A percentile compares a stretch with the other conserved stretches of the same genome.
These are phyloP conservation scores for Eucalyptus paniculata DNA, from an alignment of 345 rosid genomes.

Conservation along the genomic window DNA sequence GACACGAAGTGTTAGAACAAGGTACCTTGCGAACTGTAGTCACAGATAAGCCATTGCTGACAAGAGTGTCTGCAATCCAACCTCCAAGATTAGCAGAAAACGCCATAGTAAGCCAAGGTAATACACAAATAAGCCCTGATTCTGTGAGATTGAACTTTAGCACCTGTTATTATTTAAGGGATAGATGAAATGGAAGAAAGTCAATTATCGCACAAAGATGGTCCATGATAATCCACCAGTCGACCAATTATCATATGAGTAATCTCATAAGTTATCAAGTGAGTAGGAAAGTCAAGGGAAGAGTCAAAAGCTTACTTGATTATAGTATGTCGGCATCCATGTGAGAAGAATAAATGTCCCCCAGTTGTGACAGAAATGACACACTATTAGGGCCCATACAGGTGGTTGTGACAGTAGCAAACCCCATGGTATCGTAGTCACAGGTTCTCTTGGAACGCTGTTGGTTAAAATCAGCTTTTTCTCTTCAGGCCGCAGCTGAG, in stretches of 20 bases:
- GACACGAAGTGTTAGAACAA: not conserved
- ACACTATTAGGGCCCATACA: slow-evolving; percentile 78
- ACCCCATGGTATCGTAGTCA: slow-evolving; percentile 76
- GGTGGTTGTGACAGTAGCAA: slow-evolving; percentile 76
- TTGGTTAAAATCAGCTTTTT: slow-evolving; percentile 46
- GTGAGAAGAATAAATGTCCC: slow-evolving; percentile 93
- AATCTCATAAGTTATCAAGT: not conserved
- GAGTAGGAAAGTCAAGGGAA: not conserved
- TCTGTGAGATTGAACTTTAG: slow-evolving; percentile 84
- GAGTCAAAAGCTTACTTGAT: slow-evolving; percentile 42
- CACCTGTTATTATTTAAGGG: slow-evolving; percentile 26
- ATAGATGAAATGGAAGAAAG: not conserved
- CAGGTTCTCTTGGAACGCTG: slow-evolving; percentile 51
- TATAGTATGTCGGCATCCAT: slow-evolving; percentile 96
- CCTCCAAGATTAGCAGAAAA: slow-evolving; percentile 90
- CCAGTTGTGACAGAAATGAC: slow-evolving; percentile 92
- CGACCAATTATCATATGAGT: not conserved
- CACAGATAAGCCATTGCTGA: slow-evolving; percentile 70
- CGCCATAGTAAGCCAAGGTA: slow-evolving; percentile 98
- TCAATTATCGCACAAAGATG: not conserved
- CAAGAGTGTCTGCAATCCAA: slow-evolving; percentile 93
- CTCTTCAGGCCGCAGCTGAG: slow-evolving; percentile 53
- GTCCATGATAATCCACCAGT: not conserved
- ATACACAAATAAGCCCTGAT: slow-evolving; percentile 67
- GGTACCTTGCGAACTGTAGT: slow-evolving; percentile 87